Percentiles rank a stretch among this genome's conserved stretches.
Evolutionary conservation across 2,329 filamentous ascomycete genomes (phyloP).

Genomic region (Trichoderma lentiforme): DNA sequence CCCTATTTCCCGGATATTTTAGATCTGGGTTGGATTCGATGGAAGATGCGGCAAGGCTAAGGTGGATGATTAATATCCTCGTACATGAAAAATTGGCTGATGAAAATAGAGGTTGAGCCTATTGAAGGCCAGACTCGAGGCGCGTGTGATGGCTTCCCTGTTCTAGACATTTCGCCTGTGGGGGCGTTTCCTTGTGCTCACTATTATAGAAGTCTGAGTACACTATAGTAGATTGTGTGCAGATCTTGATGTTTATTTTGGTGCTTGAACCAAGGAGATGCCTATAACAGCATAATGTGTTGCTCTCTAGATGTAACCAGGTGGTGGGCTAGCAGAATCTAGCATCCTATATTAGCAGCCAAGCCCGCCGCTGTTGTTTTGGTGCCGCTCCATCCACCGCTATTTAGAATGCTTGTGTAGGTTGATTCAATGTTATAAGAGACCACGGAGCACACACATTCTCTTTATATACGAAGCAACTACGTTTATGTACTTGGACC

Average conservation of each 20-base stretch:
- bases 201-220: neutral
- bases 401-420: neutral
- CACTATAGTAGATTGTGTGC: neutral
- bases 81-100: neutral
- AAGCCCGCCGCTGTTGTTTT: neutral
- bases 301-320: neutral
- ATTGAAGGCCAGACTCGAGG: neutral
- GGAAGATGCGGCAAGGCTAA: neutral
- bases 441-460: neutral
- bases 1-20: neutral
- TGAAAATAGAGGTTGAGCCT: neutral
- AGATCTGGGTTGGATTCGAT: neutral
- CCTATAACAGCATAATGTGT: neutral
- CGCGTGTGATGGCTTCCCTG: neutral
- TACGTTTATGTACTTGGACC: neutral
- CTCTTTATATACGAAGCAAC: neutral
- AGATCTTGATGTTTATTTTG: neutral
- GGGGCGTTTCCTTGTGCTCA: neutral
- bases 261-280: neutral
- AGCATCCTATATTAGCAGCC: neutral
- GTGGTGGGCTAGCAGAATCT: neutral
- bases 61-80: neutral
- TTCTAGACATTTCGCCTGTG: neutral
- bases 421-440: neutral
- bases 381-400: neutral